Evolutionary conservation across 2,329 filamentous ascomycete genomes (phyloP).

Genomic region (Ascosphaera apis): DNA sequence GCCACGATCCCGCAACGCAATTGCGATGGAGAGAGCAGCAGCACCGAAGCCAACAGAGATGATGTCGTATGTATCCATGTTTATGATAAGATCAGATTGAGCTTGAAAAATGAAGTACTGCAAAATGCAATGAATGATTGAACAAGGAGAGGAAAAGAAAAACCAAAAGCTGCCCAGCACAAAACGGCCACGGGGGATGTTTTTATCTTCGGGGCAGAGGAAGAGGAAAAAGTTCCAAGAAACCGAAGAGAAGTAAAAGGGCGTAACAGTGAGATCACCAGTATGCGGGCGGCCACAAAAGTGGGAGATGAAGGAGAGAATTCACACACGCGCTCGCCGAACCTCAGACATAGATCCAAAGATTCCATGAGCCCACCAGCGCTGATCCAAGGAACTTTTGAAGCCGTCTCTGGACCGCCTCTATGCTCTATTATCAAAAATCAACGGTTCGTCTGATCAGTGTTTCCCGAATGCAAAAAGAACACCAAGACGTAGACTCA

Average conservation of each 20-base stretch:
- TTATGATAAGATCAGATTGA: too few species aligned
- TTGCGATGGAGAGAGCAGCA: constrained; percentile 68
- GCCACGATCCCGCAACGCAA: constrained; percentile 66
- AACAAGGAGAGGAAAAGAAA: not conserved
- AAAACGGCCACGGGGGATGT: not conserved
- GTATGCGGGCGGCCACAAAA: not conserved
- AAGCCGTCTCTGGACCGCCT: not conserved
- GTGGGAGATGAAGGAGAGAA: not conserved
- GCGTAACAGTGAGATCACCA: not conserved
- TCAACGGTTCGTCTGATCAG: not conserved
- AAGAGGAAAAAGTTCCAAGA: not conserved
- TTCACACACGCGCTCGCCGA: not conserved
- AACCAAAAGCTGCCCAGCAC: not conserved
- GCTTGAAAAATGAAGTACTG: too few species aligned
- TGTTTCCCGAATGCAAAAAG: not conserved
- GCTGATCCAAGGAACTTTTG: not conserved
- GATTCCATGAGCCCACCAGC: not conserved
- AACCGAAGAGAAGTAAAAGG: not conserved
- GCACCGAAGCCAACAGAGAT: constrained; percentile 86
- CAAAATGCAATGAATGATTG: not conserved
- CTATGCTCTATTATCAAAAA: too few species aligned
- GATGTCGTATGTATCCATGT: constrained; percentile 37
- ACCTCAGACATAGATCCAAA: not conserved
- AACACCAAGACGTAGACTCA: not conserved
- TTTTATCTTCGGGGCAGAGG: not conserved